phyloP scores from a whole-genome alignment of 2,329 filamentous ascomycete genomes.

The Pseudocercospora musae region DNA sequence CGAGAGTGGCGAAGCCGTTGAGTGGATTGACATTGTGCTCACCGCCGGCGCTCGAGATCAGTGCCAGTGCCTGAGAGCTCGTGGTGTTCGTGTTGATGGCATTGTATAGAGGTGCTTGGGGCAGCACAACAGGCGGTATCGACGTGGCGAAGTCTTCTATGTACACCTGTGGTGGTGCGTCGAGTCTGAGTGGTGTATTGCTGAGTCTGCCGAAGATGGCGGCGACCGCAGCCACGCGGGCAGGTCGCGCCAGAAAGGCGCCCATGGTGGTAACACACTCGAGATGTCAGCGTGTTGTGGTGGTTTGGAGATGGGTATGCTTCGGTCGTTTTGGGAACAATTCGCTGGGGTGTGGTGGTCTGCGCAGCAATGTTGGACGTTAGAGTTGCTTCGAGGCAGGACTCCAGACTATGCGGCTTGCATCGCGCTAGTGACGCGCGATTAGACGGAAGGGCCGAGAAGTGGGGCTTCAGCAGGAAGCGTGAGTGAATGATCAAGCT shows the following conservation, averaged over 20 bases:
- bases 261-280: background rate
- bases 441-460: background rate
- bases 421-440: background rate
- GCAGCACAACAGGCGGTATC: background rate
- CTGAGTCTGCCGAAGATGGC: background rate
- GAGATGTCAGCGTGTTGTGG: background rate
- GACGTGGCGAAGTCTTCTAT: background rate
- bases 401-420: background rate
- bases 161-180: background rate
- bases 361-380: background rate
- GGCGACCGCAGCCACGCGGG: background rate
- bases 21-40: background rate
- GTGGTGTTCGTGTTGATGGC: background rate
- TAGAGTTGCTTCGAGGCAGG: background rate
- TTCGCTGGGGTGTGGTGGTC: background rate
- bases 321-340: background rate
- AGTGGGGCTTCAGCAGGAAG: background rate
- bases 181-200: background rate
- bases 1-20: background rate
- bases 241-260: background rate
- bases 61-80: background rate
- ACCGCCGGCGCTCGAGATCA: background rate
- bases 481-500: background rate
- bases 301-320: background rate
- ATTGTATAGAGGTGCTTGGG: background rate